Evolutionary conservation across 1,284 basidiomycete genomes (phyloP).

Genomic region (Ganoderma sp.): DNA sequence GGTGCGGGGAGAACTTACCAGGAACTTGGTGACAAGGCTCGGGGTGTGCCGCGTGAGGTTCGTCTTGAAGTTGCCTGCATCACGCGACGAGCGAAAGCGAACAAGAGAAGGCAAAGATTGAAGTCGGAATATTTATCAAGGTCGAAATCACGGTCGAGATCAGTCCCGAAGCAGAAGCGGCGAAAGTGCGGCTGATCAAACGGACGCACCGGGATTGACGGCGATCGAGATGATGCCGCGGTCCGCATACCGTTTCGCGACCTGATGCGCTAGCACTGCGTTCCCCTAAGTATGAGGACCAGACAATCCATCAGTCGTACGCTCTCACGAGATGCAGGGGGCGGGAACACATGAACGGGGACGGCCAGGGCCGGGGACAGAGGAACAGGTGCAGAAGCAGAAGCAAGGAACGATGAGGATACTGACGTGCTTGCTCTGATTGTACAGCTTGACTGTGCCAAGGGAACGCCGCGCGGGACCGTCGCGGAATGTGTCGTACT

Average conservation of each 20-base stretch:
- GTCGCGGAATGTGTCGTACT: conserved; percentile 41
- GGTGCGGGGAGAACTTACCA: conserved; percentile 13
- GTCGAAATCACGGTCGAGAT: neutral
- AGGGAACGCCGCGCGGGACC: conserved; percentile 38
- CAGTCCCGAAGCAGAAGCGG: neutral
- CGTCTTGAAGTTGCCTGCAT: conserved; percentile 12
- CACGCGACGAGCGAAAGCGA: conserved; percentile 25
- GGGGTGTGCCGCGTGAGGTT: conserved; percentile 11
- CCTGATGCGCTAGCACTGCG: conserved; percentile 12
- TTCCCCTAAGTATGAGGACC: neutral
- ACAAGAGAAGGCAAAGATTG: neutral
- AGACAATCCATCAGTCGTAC: neutral
- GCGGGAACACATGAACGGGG: neutral
- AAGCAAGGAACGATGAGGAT: neutral
- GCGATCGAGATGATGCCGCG: conserved; percentile 20
- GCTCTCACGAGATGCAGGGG: neutral
- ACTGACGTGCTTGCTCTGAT: conserved; percentile 51
- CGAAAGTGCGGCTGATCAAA: conserved; percentile 7
- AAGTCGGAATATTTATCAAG: no score
- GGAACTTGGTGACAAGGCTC: conserved; percentile 13
- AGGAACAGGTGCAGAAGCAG: no score
- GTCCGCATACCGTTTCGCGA: conserved; percentile 12
- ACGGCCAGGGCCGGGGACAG: no score
- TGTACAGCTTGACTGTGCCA: conserved; percentile 43
- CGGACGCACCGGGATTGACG: conserved; percentile 8